A percentile compares a stretch with the other conserved stretches of the same genome.
phyloP scores from a whole-genome alignment of 352 stramenopile species.

The Phytophthora boehmeriae region DNA sequence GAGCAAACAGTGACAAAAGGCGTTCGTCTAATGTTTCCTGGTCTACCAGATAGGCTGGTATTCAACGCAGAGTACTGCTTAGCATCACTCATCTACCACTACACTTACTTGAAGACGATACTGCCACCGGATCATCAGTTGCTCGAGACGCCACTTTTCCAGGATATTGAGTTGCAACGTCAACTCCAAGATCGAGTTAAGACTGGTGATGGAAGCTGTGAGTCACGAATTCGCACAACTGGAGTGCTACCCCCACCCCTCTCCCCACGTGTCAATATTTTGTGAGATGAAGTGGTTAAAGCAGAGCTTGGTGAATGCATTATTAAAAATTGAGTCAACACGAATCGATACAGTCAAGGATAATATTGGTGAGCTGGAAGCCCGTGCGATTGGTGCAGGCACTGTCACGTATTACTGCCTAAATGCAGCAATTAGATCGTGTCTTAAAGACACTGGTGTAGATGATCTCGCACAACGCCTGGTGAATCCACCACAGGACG shows the following conservation, averaged over 20 bases:
- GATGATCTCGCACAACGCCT: background rate
- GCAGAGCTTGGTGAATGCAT: background rate
- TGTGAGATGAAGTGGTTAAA: background rate
- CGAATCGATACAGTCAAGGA: constrained; percentile 4
- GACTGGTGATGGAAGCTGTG: too few species aligned
- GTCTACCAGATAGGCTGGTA: too few species aligned
- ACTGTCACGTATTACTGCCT: constrained; percentile 16
- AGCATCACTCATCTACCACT: too few species aligned
- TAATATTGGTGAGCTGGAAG: constrained; percentile 14
- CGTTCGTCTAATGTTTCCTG: background rate
- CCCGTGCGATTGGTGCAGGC: constrained; percentile 17
- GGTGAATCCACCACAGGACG: too few species aligned
- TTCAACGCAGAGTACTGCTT: too few species aligned
- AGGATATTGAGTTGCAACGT: too few species aligned
- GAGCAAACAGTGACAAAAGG: background rate
- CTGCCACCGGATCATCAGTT: too few species aligned
- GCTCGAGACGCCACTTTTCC: too few species aligned
- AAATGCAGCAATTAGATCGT: constrained; percentile 1
- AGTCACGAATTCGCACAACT: too few species aligned
- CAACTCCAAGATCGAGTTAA: too few species aligned
- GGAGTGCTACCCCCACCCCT: too few species aligned
- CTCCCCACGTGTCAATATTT: background rate
- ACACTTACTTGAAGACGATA: too few species aligned
- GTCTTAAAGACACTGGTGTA: constrained; percentile 1
- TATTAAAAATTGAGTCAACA: constrained; percentile 11